Evolutionary conservation across 768 basidiomycete species (phyloP), one percentile per base, ranked within the genome.

Genomic region (Mycena galericulata): DNA sequence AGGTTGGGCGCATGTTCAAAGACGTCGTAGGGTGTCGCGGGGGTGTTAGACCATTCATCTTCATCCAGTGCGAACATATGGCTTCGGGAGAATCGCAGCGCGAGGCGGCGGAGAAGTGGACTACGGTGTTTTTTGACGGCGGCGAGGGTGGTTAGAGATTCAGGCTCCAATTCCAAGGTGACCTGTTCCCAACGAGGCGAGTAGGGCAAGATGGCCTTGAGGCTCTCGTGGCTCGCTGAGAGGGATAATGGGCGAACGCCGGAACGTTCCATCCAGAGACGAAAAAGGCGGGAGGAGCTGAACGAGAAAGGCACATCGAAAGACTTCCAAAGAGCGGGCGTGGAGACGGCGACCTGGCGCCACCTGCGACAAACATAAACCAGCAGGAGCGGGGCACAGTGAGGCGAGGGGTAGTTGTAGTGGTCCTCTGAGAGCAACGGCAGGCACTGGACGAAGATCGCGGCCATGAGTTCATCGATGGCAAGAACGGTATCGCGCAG

Each of bases 201-300:
- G 36, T 50, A 50, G 29, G 60, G 60, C 2, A 62, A 17, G 45
- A 30, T 30, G 46, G 27, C 20, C 12, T 62, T 20, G 60, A 62
- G 60, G 14, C 36, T 15, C 7, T 41, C 36, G 18, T 38, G n/a
- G 34, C 51, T 20, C 1, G 60, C 60, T 9, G 22, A 38, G 24
- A 62, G 18, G 11, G 47, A 50, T 0, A 62, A 22, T 4, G 60
- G 47, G 47, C 27, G 27, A 10, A n/a, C 60, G 36, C 34, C 47
- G 18, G 60, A 43, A 27, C 60, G 47, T 30, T 51, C 18, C 60
- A 62, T 62, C 60, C 47, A 62, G 15, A 50, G 46, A 20, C 47
- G 47, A 32, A 50, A 62, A 2, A 51, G 46, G 20, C 10, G 32
- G n/a, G n/a, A n/a, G 24, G 22, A 17, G 10, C 40, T 50, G 34